Evolutionary conservation across 1,284 basidiomycete species (phyloP), one percentile per base, ranked within the genome.

Genomic region (Pseudozyma tsukubaensis): DNA sequence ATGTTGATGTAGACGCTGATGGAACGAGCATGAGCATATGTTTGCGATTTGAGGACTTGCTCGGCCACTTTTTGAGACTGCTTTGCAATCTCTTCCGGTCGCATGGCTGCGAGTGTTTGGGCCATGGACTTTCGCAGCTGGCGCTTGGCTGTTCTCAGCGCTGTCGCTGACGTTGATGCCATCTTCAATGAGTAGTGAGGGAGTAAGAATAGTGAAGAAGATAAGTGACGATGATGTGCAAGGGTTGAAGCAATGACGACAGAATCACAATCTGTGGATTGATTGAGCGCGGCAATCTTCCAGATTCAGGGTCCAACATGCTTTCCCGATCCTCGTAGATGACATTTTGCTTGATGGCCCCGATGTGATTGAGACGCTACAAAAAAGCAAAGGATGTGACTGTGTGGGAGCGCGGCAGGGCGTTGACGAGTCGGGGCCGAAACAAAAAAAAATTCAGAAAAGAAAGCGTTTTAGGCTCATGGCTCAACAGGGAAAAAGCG

Each of bases 1-100:
- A 83, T 84, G 45, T 82, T 84, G 43, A 86, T 77, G 71, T 85
- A 86, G 48, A 84, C 76, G 64, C 80, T 82, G 56, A 86, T 66
- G 13, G 78, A 66, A 0, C 51, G 34, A 6, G 85, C 83, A 3
- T 50, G 42, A 24, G 55, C 39, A 60, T 84, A 86, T 18, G 64
- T 68, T 0, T 82, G 75, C 14, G 84, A 84, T 21, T 56, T 24
- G 45, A 86, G 69, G 24, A 86, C 64, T 39, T 72, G 77, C 19
- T 58, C 53, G 4, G 81, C 64, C 4, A 85, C 78, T 16, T 71
- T 59, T 35, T 45, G 57, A 21, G 61, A 71, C 39, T 71, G 62
- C 19, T 36, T 57, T 11, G 39, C 62, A 12, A 65, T 58, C 39
- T 64, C 68, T 43, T 65, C 68, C 18, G 61, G 54, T 24, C 49